Conservation (phyloP, 2,329 filamentous ascomycete genomes). For the Alternaria incomplexa region DNA sequence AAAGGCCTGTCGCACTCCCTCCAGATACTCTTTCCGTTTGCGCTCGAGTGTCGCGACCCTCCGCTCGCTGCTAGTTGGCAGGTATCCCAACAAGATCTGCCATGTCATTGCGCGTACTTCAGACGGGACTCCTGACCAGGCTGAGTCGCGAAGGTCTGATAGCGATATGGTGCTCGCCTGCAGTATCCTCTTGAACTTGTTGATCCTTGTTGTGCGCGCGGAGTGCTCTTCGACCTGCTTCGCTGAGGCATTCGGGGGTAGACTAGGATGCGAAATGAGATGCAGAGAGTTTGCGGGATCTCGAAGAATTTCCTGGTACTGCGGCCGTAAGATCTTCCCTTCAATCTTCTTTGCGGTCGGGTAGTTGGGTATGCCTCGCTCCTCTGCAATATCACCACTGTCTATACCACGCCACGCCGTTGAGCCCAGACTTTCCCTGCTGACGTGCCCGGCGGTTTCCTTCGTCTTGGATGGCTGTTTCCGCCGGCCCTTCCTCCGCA, state of each 20-base stretch:
- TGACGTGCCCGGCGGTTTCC: slow-evolving; percentile 49
- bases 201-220: slow-evolving; percentile 88
- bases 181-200: slow-evolving; percentile 96
- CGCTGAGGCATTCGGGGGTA: slow-evolving; percentile 73
- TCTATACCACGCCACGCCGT: slow-evolving; percentile 67
- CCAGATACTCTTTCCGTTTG: slow-evolving; percentile 95
- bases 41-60: slow-evolving; percentile 88
- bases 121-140: slow-evolving; percentile 93
- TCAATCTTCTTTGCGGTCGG: slow-evolving; percentile 88
- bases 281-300: slow-evolving; percentile 93
- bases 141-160: slow-evolving; percentile 79
- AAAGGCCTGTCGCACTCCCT: slow-evolving; percentile 78
- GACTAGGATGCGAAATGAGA: slow-evolving; percentile 84
- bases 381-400: slow-evolving; percentile 92
- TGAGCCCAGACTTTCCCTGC: slow-evolving; percentile 29
- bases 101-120: slow-evolving; percentile 99
- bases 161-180: slow-evolving; percentile 90
- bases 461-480: slow-evolving; percentile 52
- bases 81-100: slow-evolving; percentile 92
- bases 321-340: slow-evolving; percentile 92
- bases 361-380: slow-evolving; percentile 81
- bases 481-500: slow-evolving; percentile 73
- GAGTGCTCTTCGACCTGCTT: slow-evolving; percentile 89
- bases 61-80: slow-evolving; percentile 95
- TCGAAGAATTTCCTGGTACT: slow-evolving; percentile 92